Conservation (phyloP, 2,329 filamentous ascomycete genomes). For the Pseudogymnoascus sp. region DNA sequence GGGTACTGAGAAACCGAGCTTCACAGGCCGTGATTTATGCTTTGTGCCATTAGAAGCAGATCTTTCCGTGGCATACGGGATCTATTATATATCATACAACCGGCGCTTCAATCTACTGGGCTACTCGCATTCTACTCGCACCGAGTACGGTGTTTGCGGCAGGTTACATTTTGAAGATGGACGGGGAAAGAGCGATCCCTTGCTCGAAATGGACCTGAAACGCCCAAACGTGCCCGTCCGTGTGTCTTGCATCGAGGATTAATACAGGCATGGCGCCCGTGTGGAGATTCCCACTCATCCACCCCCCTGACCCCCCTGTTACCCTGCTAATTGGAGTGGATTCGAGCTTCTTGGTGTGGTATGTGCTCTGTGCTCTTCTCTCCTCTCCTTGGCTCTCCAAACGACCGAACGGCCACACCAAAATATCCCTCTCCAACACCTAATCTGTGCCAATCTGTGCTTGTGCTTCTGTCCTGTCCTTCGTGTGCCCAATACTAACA, state of each 20-base stretch:
- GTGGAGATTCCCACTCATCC: background rate
- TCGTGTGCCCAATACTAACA: slow-evolving; percentile 1
- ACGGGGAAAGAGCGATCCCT: background rate
- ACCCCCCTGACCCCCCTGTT: background rate
- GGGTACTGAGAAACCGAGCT: background rate
- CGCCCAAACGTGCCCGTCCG: background rate
- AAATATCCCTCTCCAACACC: background rate
- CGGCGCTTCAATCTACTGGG: background rate
- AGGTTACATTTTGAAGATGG: background rate
- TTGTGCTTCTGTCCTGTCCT: background rate
- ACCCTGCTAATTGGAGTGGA: slow-evolving; percentile 6
- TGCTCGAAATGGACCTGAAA: background rate
- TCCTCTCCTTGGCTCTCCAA: slow-evolving; percentile 1
- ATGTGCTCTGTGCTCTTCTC: slow-evolving; percentile 4
- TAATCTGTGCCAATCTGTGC: background rate
- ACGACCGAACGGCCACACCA: background rate
- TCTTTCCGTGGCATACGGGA: background rate
- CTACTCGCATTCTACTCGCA: background rate
- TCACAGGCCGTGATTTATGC: background rate
- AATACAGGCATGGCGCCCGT: slow-evolving; percentile 3
- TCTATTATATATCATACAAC: background rate
- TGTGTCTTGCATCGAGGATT: slow-evolving; percentile 1
- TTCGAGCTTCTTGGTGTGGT: background rate
- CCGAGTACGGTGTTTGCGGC: background rate
- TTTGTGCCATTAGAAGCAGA: background rate